These are phyloP conservation scores for Takashimella koratensis DNA, from an alignment of 1,284 basidiomycete genomes.

Conservation along the genomic window DNA sequence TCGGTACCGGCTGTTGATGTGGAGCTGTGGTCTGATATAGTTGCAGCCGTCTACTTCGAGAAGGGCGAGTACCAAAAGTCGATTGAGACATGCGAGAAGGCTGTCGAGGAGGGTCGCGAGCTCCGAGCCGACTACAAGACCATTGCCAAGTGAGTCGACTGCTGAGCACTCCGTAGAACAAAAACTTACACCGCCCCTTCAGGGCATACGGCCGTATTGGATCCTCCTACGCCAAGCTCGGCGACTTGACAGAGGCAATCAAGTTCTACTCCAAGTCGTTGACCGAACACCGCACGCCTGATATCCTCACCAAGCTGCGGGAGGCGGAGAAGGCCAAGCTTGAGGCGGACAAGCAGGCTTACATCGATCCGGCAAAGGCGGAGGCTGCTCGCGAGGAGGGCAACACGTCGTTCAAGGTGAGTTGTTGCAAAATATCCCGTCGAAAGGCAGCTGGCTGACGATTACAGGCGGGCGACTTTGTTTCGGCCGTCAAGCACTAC, in stretches of 20 bases:
- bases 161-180: not conserved
- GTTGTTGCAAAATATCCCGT: no score
- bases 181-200: slow-evolving; percentile 4
- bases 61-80: slow-evolving; percentile 84
- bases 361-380: slow-evolving; percentile 84
- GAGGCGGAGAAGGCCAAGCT: slow-evolving; percentile 72
- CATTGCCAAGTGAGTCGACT: slow-evolving; percentile 52
- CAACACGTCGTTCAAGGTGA: slow-evolving; percentile 80
- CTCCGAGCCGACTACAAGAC: slow-evolving; percentile 58
- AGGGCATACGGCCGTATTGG: slow-evolving; percentile 89
- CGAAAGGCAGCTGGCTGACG: not conserved
- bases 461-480: slow-evolving; percentile 69
- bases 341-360: slow-evolving; percentile 75
- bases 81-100: slow-evolving; percentile 89
- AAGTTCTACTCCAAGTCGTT: slow-evolving; percentile 89
- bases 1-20: slow-evolving; percentile 10
- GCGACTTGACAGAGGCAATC: slow-evolving; percentile 73
- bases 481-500: slow-evolving; percentile 87
- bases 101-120: slow-evolving; percentile 84
- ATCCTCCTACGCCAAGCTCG: slow-evolving; percentile 76
- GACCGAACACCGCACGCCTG: slow-evolving; percentile 94
- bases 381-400: slow-evolving; percentile 85
- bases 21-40: slow-evolving; percentile 2
- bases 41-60: slow-evolving; percentile 84
- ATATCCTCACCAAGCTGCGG: slow-evolving; percentile 85